Evolutionary conservation across 2,329 filamentous ascomycete species (phyloP).

Genomic region (Coniochaeta pulveracea): DNA sequence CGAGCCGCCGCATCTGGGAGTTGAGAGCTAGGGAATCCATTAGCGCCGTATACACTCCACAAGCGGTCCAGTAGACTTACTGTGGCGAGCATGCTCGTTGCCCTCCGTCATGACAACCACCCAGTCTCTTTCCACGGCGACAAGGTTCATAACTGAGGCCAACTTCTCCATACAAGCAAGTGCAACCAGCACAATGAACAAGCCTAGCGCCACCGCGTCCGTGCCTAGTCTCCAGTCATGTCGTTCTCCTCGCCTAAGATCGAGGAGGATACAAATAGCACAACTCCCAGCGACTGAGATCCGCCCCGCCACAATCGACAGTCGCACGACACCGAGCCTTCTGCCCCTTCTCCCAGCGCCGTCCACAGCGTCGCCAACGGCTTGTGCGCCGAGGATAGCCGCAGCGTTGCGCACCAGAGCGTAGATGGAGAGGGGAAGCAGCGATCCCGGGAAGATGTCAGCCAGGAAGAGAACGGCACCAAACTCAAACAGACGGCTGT

Average conservation of each 20-base stretch:
- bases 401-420: conserved; percentile 47
- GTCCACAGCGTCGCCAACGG: conserved; percentile 50
- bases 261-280: conserved; percentile 22
- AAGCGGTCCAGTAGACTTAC: no score
- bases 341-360: conserved; percentile 19
- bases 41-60: no score
- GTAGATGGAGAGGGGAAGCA: conserved; percentile 59
- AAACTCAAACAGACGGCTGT: conserved; percentile 53
- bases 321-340: conserved; percentile 36
- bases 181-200: conserved; percentile 27
- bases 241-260: not conserved
- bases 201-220: conserved; percentile 15
- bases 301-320: conserved; percentile 35
- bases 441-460: conserved; percentile 41
- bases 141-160: conserved; percentile 49
- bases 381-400: conserved; percentile 46
- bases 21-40: conserved; percentile 27
- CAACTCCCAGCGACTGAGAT: conserved; percentile 35
- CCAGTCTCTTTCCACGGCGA: conserved; percentile 65
- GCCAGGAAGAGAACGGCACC: conserved; percentile 48
- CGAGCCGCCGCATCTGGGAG: conserved; percentile 44
- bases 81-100: conserved; percentile 17
- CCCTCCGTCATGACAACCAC: conserved; percentile 38
- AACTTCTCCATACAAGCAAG: conserved; percentile 62
- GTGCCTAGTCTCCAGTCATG: conserved; percentile 15